A percentile compares a stretch with the other conserved stretches of the same genome.
Evolutionary conservation across 1,284 basidiomycete genomes (phyloP).

Genomic region (Cutaneotrichosporon dermatis): DNA sequence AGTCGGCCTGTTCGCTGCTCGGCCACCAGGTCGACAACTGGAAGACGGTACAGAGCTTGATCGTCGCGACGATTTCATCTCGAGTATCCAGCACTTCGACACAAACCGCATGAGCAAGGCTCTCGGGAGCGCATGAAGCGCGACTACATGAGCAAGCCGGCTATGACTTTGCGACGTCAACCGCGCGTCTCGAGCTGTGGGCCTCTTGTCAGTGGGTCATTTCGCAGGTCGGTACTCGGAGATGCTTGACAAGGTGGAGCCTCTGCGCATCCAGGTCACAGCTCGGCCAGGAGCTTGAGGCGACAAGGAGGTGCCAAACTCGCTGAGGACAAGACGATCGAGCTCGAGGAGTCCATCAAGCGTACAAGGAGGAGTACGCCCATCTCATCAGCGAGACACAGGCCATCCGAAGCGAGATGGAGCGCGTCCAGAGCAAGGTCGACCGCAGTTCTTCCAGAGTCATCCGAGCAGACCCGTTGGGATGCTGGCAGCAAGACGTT

Average conservation of each 20-base stretch:
- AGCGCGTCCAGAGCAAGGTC: constrained; percentile 93
- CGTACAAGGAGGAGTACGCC: constrained; percentile 98
- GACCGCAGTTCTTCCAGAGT: constrained; percentile 93
- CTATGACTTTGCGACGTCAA: constrained; percentile 97
- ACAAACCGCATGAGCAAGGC: constrained; percentile 87
- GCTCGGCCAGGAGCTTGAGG: constrained; percentile 84
- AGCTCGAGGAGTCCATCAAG: constrained; percentile 88
- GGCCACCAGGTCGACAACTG: constrained; percentile 91
- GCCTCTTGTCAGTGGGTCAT: constrained; percentile 98
- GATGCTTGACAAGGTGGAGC: constrained; percentile 96
- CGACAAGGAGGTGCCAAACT: constrained; percentile 84
- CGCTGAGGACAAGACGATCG: constrained; percentile 87
- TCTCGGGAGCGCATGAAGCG: constrained; percentile 89
- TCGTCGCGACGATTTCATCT: constrained; percentile 98
- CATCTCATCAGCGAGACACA: constrained; percentile 95
- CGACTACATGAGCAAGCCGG: constrained; percentile 84
- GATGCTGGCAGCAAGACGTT: constrained; percentile 92
- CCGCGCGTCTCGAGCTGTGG: constrained; percentile 96
- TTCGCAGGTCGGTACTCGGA: constrained; percentile 97
- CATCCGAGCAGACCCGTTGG: constrained; percentile 93
- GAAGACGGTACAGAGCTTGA: constrained; percentile 93
- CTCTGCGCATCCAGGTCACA: constrained; percentile 93
- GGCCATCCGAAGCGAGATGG: constrained; percentile 97
- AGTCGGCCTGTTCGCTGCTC: constrained; percentile 95
- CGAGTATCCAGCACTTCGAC: constrained; percentile 94